phyloP scores from a whole-genome alignment of 2,329 filamentous ascomycete species.

The Penicillium sp. region DNA sequence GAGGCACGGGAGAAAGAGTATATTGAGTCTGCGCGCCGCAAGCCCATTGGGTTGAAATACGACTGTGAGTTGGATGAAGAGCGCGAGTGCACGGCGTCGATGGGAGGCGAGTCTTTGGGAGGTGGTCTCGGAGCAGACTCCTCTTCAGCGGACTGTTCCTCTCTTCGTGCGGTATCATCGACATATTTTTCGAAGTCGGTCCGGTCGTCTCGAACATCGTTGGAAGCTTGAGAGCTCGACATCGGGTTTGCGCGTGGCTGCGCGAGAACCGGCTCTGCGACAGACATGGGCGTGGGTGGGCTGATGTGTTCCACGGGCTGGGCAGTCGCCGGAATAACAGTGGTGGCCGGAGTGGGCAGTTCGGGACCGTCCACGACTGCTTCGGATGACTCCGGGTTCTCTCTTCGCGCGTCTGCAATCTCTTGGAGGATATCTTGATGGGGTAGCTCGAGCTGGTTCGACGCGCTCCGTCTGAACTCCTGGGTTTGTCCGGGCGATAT shows the following conservation, averaged over 20 bases:
- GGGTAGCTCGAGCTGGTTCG: slow-evolving; percentile 20
- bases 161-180: slow-evolving; percentile 33
- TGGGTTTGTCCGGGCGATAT: slow-evolving; percentile 14
- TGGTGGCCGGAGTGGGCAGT: slow-evolving; percentile 7
- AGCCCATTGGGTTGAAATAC: slow-evolving; percentile 44
- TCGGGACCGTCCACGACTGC: slow-evolving; percentile 15
- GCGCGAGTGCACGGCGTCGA: slow-evolving; percentile 15
- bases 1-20: slow-evolving; percentile 90
- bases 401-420: slow-evolving; percentile 10
- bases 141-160: slow-evolving; percentile 24
- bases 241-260: slow-evolving; percentile 17
- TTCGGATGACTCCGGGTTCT: slow-evolving; percentile 12
- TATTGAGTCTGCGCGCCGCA: slow-evolving; percentile 74
- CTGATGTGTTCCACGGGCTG: slow-evolving; percentile 7
- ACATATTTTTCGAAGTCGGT: slow-evolving; percentile 44
- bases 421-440: slow-evolving; percentile 14
- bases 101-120: slow-evolving; percentile 33
- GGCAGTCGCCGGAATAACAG: slow-evolving; percentile 6
- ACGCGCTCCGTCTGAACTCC: slow-evolving; percentile 16
- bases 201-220: slow-evolving; percentile 22
- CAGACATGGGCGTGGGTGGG: slow-evolving; percentile 28
- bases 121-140: slow-evolving; percentile 30
- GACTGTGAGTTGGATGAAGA: slow-evolving; percentile 37
- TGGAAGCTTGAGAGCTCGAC: slow-evolving; percentile 6
- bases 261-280: slow-evolving; percentile 24